A percentile compares a stretch with the other conserved stretches of the same genome.
Conservation (phyloP, 139 green algal genomes). For the Chlorella vulgaris region DNA sequence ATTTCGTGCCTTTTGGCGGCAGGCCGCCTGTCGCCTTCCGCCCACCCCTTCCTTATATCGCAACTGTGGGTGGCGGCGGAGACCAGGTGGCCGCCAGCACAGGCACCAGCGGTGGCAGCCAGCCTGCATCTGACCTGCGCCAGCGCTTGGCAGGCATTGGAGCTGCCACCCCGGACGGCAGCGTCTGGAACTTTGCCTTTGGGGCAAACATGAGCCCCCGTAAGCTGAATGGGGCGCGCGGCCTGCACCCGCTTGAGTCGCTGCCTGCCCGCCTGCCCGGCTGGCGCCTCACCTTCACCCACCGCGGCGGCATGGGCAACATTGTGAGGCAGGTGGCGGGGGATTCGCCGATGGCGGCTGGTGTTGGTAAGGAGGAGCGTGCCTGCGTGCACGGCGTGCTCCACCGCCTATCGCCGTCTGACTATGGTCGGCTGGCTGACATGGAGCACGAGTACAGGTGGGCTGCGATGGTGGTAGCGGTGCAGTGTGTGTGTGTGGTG, state of each 20-base stretch:
- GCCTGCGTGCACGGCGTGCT: slow-evolving; percentile 65
- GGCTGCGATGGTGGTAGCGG: background rate
- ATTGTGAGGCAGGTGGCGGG: slow-evolving; percentile 26
- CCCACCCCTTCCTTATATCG: slow-evolving; percentile 33
- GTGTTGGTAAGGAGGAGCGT: background rate
- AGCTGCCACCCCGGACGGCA: slow-evolving; percentile 5
- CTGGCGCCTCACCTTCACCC: slow-evolving; percentile 55
- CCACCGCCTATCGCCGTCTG: slow-evolving; percentile 42
- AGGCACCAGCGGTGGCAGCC: background rate
- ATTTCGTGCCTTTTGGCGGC: slow-evolving; percentile 52
- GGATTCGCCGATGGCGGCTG: too few species aligned
- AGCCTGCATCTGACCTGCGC: background rate
- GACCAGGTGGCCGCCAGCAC: background rate
- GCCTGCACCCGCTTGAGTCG: slow-evolving; percentile 52
- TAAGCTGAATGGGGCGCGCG: slow-evolving; percentile 48
- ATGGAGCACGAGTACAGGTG: slow-evolving; percentile 69
- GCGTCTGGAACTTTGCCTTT: slow-evolving; percentile 68
- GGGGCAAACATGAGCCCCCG: slow-evolving; percentile 62
- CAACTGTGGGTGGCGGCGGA: slow-evolving; percentile 27
- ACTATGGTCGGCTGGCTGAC: slow-evolving; percentile 47
- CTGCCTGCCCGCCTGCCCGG: slow-evolving; percentile 39
- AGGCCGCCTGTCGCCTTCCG: background rate
- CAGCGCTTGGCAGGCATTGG: background rate
- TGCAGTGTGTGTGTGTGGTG: background rate
- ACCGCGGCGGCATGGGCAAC: slow-evolving; percentile 54